These are phyloP conservation scores for Saksenaea oblongispora DNA, from an alignment of 371 early-diverging fungal genomes.

Conservation along the genomic window DNA sequence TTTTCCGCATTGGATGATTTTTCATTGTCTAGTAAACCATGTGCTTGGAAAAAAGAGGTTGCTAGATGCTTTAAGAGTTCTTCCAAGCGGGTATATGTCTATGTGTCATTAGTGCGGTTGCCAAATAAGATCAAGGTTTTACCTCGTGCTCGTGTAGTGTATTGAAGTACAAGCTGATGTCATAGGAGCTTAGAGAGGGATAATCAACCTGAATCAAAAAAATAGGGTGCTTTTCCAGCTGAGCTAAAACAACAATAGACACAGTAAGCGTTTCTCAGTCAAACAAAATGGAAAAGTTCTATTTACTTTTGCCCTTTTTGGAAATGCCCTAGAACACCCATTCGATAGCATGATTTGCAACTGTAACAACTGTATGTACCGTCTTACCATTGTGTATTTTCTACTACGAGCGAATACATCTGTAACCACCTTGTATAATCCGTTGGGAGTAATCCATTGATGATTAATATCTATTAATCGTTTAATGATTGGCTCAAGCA, in stretches of 20 bases:
- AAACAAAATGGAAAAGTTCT: constrained; percentile 13
- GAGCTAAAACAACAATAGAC: background rate
- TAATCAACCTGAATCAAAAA: constrained; percentile 52
- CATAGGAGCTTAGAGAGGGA: constrained; percentile 38
- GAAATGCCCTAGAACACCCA: constrained; percentile 24
- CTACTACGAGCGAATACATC: constrained; percentile 40
- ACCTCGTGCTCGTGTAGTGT: constrained; percentile 20
- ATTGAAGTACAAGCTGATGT: constrained; percentile 34
- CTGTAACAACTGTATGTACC: background rate
- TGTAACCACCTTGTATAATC: constrained; percentile 40
- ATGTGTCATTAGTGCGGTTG: background rate
- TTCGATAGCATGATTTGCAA: background rate
- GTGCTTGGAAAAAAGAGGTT: constrained; percentile 9
- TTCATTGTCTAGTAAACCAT: constrained; percentile 6
- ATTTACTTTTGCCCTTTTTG: constrained; percentile 11
- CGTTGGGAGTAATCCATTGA: constrained; percentile 40
- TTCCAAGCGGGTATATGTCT: constrained; percentile 6
- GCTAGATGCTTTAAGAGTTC: background rate
- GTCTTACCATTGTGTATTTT: background rate
- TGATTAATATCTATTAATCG: constrained; percentile 47
- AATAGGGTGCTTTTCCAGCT: constrained; percentile 48
- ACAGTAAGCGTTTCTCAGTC: background rate
- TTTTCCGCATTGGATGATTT: background rate
- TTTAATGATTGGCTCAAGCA: background rate
- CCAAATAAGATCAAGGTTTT: background rate